A percentile compares a stretch with the other conserved stretches of the same genome.
Conservation (phyloP, 768 basidiomycete species). For the Polyporus arcularius region DNA sequence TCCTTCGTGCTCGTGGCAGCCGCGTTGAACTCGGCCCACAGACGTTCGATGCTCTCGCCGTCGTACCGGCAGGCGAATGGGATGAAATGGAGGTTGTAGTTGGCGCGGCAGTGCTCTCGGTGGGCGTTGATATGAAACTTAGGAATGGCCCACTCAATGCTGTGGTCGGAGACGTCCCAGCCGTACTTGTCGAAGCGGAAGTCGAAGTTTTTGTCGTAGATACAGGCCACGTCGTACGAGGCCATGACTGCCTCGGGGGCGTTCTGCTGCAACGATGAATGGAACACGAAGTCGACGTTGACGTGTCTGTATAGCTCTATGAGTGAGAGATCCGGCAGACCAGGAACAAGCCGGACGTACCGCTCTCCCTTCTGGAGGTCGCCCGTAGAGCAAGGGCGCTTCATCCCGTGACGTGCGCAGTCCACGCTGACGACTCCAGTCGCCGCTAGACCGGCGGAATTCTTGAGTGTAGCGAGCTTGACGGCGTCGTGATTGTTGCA, state of each 20-base stretch:
- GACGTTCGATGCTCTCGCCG: constrained; percentile 39
- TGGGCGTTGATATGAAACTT: constrained; percentile 43
- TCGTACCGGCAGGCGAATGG: constrained; percentile 32
- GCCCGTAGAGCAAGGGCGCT: constrained; percentile 23
- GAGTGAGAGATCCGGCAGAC: background rate
- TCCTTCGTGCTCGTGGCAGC: constrained; percentile 35
- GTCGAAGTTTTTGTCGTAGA: background rate
- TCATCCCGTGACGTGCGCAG: constrained; percentile 27
- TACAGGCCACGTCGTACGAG: constrained; percentile 23
- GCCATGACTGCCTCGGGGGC: background rate
- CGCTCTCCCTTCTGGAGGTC: constrained; percentile 30
- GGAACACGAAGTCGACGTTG: constrained; percentile 28
- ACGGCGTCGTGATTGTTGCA: constrained; percentile 22
- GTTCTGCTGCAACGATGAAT: background rate
- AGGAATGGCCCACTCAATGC: constrained; percentile 30
- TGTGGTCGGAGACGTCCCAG: background rate
- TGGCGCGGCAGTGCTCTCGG: constrained; percentile 27
- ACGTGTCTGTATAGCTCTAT: constrained; percentile 13
- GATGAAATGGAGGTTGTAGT: too few relatives aligned
- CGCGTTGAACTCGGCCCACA: constrained; percentile 38
- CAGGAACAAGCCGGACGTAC: constrained; percentile 1
- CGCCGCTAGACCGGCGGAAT: background rate
- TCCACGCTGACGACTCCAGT: constrained; percentile 19
- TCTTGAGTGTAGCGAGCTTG: constrained; percentile 14
- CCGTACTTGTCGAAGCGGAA: background rate